Conservation (phyloP, 2,329 filamentous ascomycete genomes). For the Westerdykella aurantiaca region DNA sequence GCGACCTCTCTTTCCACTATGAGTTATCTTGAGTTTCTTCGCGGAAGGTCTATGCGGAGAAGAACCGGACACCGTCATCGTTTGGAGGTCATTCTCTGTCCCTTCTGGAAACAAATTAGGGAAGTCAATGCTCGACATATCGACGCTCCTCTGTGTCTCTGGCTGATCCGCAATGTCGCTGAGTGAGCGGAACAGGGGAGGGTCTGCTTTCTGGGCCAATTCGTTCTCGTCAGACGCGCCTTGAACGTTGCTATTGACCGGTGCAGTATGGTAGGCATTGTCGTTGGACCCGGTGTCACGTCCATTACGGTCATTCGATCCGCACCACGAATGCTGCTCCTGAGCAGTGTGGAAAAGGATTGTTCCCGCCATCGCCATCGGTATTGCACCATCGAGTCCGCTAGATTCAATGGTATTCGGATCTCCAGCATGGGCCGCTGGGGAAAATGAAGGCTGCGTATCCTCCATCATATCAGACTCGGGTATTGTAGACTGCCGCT, state of each 20-base stretch:
- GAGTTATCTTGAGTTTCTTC: conserved; percentile 30
- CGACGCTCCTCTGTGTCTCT: conserved; percentile 27
- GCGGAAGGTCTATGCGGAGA: conserved; percentile 20
- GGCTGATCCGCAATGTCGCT: conserved; percentile 34
- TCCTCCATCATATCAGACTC: conserved; percentile 33
- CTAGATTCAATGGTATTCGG: not conserved
- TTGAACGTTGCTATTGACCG: not conserved
- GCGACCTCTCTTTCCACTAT: conserved; percentile 11
- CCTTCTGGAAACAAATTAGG: conserved; percentile 25
- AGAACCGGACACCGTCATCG: conserved; percentile 13
- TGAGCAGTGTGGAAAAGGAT: conserved; percentile 31
- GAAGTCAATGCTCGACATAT: conserved; percentile 29
- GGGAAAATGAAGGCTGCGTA: conserved; percentile 26
- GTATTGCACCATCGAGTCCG: not conserved
- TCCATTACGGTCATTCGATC: not conserved
- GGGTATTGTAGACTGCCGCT: conserved; percentile 27
- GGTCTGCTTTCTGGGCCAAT: conserved; percentile 7
- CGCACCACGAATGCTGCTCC: conserved; percentile 28
- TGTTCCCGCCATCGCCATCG: conserved; percentile 16
- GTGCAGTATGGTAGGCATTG: not conserved
- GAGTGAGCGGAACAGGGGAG: conserved; percentile 21
- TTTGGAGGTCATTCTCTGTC: conserved; percentile 30
- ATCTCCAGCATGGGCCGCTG: not conserved
- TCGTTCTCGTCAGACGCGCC: not conserved
- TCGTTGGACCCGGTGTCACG: not conserved